Evolutionary conservation across 768 basidiomycete species (phyloP).

Genomic region (Pleurotus ostreatus): DNA sequence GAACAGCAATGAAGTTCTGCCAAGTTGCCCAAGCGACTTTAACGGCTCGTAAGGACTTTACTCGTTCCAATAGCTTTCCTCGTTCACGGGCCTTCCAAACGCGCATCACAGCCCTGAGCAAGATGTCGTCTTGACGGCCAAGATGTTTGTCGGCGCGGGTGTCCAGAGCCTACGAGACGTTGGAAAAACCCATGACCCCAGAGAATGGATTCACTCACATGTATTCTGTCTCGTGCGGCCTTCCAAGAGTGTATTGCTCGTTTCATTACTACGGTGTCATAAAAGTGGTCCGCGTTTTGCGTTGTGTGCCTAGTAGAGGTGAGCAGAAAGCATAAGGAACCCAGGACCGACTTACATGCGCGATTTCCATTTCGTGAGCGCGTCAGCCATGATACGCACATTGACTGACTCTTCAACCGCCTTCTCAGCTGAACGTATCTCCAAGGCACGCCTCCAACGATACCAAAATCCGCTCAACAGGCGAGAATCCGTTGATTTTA

Average conservation of each 20-base stretch:
- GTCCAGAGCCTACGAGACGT: slow-evolving; percentile 42
- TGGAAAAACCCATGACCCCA: neutral
- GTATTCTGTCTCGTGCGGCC: slow-evolving; percentile 41
- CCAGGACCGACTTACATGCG: slow-evolving; percentile 40
- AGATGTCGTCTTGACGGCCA: slow-evolving; percentile 51
- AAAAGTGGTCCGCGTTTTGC: slow-evolving; percentile 38
- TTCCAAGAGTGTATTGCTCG: slow-evolving; percentile 53
- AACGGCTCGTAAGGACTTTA: slow-evolving; percentile 40
- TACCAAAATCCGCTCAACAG: slow-evolving; percentile 44
- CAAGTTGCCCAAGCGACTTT: slow-evolving; percentile 47
- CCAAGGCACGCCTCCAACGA: slow-evolving; percentile 47
- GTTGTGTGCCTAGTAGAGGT: slow-evolving; percentile 35
- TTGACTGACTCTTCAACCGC: slow-evolving; percentile 39
- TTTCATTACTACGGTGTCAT: slow-evolving; percentile 40
- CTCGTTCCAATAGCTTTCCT: slow-evolving; percentile 51
- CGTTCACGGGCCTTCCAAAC: slow-evolving; percentile 71
- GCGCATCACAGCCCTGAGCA: slow-evolving; percentile 53
- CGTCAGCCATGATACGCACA: slow-evolving; percentile 42
- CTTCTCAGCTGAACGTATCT: slow-evolving; percentile 42
- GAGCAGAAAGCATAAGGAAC: neutral
- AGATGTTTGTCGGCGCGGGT: slow-evolving; percentile 53
- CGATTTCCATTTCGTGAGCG: slow-evolving; percentile 54
- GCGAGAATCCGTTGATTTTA: slow-evolving; percentile 31
- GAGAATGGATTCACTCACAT: slow-evolving; percentile 31
- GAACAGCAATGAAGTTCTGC: slow-evolving; percentile 38